Evolutionary conservation across 495 filamentous ascomycete genomes (phyloP).

Genomic region (Penicillium coffeae): DNA sequence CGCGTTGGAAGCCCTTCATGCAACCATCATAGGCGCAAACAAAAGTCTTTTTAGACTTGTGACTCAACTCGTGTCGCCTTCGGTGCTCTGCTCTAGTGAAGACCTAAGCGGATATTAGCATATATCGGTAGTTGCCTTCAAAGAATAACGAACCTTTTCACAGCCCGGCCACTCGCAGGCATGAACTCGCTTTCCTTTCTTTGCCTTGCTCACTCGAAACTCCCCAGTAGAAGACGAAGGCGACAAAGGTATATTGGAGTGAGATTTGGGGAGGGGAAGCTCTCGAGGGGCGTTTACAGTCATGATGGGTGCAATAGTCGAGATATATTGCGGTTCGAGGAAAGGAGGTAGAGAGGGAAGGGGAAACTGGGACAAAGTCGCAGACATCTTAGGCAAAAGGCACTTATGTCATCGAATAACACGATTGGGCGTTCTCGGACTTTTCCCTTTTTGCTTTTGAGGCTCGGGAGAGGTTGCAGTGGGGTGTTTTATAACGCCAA

Average conservation of each 20-base stretch:
- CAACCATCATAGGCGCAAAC: constrained; percentile 66
- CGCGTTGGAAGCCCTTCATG: constrained; percentile 75
- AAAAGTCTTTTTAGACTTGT: constrained; percentile 63
- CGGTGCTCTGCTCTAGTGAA: constrained; percentile 81
- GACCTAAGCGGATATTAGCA: constrained; percentile 40
- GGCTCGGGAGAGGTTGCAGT: neutral
- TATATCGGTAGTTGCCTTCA: constrained; percentile 6
- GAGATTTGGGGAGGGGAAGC: neutral
- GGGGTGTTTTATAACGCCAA: neutral
- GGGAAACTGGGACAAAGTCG: constrained; percentile 5
- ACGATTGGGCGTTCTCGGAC: neutral
- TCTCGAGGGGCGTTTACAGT: neutral
- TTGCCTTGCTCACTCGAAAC: constrained; percentile 72
- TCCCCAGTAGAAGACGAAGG: constrained; percentile 60
- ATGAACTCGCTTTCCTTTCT: constrained; percentile 79
- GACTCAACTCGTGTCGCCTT: constrained; percentile 84
- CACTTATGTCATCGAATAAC: neutral
- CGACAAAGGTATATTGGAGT: constrained; percentile 9
- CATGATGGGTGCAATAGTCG: neutral
- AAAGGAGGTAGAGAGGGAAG: constrained; percentile 1
- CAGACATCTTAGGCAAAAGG: constrained; percentile 3
- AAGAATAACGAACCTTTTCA: constrained; percentile 49
- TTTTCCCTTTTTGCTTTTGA: neutral
- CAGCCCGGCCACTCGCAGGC: constrained; percentile 61
- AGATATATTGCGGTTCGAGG: constrained; percentile 1